phyloP scores from a whole-genome alignment of 2,329 filamentous ascomycete genomes.

The Aspergillus spinulosporus region DNA sequence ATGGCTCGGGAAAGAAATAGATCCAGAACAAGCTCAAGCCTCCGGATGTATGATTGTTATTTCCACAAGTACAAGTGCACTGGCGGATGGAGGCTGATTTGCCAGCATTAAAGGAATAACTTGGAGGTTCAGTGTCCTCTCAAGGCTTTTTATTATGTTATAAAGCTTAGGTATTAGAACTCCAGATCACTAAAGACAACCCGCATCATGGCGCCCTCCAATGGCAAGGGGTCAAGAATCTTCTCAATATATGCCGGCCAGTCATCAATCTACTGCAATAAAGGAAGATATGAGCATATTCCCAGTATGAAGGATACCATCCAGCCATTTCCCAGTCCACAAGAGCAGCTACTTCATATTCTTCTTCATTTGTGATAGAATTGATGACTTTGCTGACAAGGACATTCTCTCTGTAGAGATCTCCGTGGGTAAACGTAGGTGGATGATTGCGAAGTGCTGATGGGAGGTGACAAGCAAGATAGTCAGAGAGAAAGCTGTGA shows the following conservation, averaged over 20 bases:
- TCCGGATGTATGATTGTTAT: too few species aligned
- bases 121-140: too few species aligned
- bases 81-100: too few species aligned
- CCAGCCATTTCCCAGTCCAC: constrained; percentile 36
- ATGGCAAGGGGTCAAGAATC: constrained; percentile 26
- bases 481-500: constrained; percentile 23
- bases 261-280: constrained; percentile 28
- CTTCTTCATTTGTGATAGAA: not conserved
- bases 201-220: constrained; percentile 26
- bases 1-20: too few species aligned
- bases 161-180: constrained; percentile 15
- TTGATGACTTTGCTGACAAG: constrained; percentile 2
- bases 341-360: constrained; percentile 42
- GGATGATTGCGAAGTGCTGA: constrained; percentile 8
- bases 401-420: not conserved
- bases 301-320: constrained; percentile 31
- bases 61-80: too few species aligned
- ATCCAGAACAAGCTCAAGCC: too few species aligned
- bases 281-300: constrained; percentile 29
- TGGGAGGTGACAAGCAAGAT: constrained; percentile 24
- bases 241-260: constrained; percentile 28
- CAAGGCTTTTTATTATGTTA: too few species aligned
- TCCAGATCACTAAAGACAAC: constrained; percentile 25
- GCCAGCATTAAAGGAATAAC: too few species aligned
- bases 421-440: not conserved